Conservation (phyloP, 805 yeast genomes). For the Cyberlindnera maclurae region DNA sequence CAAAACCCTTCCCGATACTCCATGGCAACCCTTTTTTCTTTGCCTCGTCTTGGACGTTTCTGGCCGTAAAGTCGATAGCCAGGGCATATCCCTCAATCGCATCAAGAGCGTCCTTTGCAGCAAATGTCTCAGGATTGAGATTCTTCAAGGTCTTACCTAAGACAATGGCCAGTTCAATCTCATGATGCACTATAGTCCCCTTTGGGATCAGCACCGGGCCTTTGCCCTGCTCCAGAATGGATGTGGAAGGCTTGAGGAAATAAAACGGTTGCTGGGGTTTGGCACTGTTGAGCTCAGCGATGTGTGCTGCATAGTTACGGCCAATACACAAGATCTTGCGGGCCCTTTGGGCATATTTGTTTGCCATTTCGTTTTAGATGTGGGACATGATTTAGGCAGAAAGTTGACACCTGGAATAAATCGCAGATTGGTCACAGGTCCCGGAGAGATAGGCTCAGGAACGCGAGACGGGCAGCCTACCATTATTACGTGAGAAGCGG, state of each 20-base stretch:
- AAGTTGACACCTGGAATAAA: too few relatives aligned
- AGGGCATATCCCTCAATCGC: slow-evolving; percentile 82
- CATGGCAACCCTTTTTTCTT: slow-evolving; percentile 93
- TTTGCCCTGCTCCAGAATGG: slow-evolving; percentile 54
- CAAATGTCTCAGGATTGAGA: slow-evolving; percentile 47
- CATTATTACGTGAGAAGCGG: too few relatives aligned
- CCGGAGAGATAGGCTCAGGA: too few relatives aligned
- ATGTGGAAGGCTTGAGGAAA: slow-evolving; percentile 83
- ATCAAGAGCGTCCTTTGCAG: slow-evolving; percentile 62
- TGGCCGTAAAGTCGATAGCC: slow-evolving; percentile 90
- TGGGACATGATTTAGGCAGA: too few relatives aligned
- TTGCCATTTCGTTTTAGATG: too few relatives aligned
- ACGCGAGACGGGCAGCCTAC: too few relatives aligned
- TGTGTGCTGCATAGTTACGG: slow-evolving; percentile 95
- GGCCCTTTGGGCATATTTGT: slow-evolving; percentile 49
- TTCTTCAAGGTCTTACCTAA: slow-evolving; percentile 59
- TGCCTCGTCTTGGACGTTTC: slow-evolving; percentile 93
- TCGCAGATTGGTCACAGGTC: too few relatives aligned
- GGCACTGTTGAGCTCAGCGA: slow-evolving; percentile 77
- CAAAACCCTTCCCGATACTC: slow-evolving; percentile 95
- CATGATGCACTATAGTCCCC: slow-evolving; percentile 81
- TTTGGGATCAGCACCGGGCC: slow-evolving; percentile 83
- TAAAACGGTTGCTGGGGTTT: slow-evolving; percentile 85
- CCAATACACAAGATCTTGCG: slow-evolving; percentile 91
- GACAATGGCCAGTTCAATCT: slow-evolving; percentile 82